phyloP scores from a whole-genome alignment of 2,329 filamentous ascomycete species.

The Didymosphaeria variabile region DNA sequence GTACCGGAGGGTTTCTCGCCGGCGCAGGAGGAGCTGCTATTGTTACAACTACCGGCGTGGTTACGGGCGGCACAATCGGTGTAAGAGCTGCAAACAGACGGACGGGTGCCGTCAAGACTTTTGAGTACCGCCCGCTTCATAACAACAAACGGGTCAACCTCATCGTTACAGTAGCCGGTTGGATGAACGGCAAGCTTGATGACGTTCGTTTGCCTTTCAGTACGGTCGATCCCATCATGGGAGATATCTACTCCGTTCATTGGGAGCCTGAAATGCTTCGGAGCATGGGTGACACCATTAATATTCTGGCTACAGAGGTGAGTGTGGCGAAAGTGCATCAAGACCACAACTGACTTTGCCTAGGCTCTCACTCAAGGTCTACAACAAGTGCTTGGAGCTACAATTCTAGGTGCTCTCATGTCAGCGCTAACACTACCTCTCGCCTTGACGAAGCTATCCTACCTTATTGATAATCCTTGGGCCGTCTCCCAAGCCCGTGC shows the following conservation, averaged over 20 bases:
- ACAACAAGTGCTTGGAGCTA: slow-evolving; percentile 92
- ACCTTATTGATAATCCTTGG: slow-evolving; percentile 98
- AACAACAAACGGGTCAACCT: slow-evolving; percentile 98
- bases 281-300: slow-evolving; percentile 98
- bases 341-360: slow-evolving; percentile 26
- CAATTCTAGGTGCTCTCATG: slow-evolving; percentile 89
- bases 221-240: slow-evolving; percentile 97
- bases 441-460: slow-evolving; percentile 90
- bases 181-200: slow-evolving; percentile 98
- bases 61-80: slow-evolving; percentile 87
- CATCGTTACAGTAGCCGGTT: slow-evolving; percentile 93
- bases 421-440: slow-evolving; percentile 91
- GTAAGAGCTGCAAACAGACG: slow-evolving; percentile 84
- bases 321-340: slow-evolving; percentile 43
- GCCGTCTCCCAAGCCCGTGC: slow-evolving; percentile 94
- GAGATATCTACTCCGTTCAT: slow-evolving; percentile 93
- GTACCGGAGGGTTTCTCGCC: slow-evolving; percentile 87
- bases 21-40: slow-evolving; percentile 92
- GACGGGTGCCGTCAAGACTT: slow-evolving; percentile 92
- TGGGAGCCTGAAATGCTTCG: slow-evolving; percentile 99
- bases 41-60: slow-evolving; percentile 87
- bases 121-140: slow-evolving; percentile 94
- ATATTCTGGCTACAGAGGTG: slow-evolving; percentile 96
- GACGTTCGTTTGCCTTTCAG: slow-evolving; percentile 95
- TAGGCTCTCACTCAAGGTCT: slow-evolving; percentile 94